A percentile compares a stretch with the other conserved stretches of the same genome.
Conservation (phyloP, 805 yeast genomes). For the Barnettozyma botsteinii region DNA sequence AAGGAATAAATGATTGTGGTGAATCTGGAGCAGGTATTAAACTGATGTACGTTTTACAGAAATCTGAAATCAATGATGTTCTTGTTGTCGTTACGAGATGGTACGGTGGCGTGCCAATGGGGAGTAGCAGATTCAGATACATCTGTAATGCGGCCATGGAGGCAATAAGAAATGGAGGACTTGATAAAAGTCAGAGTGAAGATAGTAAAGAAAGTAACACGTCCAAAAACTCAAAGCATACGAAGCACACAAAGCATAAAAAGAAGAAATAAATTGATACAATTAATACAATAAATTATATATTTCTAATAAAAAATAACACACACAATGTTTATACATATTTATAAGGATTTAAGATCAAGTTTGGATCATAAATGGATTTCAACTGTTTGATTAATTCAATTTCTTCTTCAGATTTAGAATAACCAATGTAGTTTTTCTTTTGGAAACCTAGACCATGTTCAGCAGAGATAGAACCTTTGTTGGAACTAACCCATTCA, state of each 20-base stretch:
- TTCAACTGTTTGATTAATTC: constrained; percentile 70
- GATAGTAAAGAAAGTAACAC: neutral
- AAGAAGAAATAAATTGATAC: neutral
- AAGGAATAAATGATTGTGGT: constrained; percentile 65
- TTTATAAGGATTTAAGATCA: constrained; percentile 91
- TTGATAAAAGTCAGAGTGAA: neutral
- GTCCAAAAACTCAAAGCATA: neutral
- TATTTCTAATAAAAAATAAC: too few relatives aligned
- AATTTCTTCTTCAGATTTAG: constrained; percentile 70
- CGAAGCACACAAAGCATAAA: neutral
- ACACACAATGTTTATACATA: constrained; percentile 36
- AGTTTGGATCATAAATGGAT: constrained; percentile 81
- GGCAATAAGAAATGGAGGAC: constrained; percentile 24
- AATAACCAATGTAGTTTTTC: constrained; percentile 81
- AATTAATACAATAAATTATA: too few relatives aligned
- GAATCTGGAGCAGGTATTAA: constrained; percentile 71
- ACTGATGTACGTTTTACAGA: constrained; percentile 47
- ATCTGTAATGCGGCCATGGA: constrained; percentile 53
- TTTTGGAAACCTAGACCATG: constrained; percentile 98
- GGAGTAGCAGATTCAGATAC: constrained; percentile 64
- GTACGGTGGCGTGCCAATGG: constrained; percentile 78
- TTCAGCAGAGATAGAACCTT: constrained; percentile 94
- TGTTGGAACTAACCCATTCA: constrained; percentile 66
- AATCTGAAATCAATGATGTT: constrained; percentile 44
- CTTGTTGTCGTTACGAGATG: constrained; percentile 69